Base-by-base conservation (phyloP, 192 early-diverging fungal genomes). In the Coemansia sp. region DNA sequence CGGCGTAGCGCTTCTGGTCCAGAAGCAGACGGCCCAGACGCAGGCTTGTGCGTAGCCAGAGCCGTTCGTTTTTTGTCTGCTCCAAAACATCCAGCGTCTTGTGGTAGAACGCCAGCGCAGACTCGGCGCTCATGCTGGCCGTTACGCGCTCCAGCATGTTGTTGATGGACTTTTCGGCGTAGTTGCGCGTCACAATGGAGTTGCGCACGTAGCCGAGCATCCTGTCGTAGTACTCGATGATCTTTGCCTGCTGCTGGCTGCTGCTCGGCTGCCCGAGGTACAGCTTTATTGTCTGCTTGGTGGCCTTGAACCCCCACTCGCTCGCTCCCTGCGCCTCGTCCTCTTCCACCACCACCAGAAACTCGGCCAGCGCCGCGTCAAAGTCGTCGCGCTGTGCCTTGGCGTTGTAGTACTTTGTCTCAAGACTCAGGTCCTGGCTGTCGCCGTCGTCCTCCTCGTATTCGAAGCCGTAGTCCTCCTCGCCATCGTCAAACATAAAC, bases 401-500 rank as follows among this genome's bases (percentile, higher is more conserved):
- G 39, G 72, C 72, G 46, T 67, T 67, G 64, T 75, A 75, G 53
- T 67, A 75, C 42, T 67, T 67, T 47, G 52, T 75, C 46, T 75
- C 72, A 26, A 67, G 38, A 5, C 60, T 56, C 11, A 67, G 22
- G 9, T 53, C 55, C 20, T 60, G 55, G 52, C 53, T 52, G 7
- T 51, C 44, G 10, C 55, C 60, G 18, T 71, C 67, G 34, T 64
- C 62, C 41, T 75, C 72, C 34, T 67, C 64, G 53, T 67, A 67
- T 55, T 56, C 64, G 22, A 75, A 63, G 14, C 45, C 58, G 48
- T 46, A 70, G 17, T 62, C 58, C 14, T 67, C 64, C 24, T 30
- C 65, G 13, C 61, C 71, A 46, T 64, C 68, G 2, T 67, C 72
- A 24, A 51, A 67, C 72, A 75, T 75, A 27, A 75, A 75, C 13